Evolutionary conservation across 1,284 basidiomycete genomes (phyloP).

Genomic region (Ustilago trichophora): DNA sequence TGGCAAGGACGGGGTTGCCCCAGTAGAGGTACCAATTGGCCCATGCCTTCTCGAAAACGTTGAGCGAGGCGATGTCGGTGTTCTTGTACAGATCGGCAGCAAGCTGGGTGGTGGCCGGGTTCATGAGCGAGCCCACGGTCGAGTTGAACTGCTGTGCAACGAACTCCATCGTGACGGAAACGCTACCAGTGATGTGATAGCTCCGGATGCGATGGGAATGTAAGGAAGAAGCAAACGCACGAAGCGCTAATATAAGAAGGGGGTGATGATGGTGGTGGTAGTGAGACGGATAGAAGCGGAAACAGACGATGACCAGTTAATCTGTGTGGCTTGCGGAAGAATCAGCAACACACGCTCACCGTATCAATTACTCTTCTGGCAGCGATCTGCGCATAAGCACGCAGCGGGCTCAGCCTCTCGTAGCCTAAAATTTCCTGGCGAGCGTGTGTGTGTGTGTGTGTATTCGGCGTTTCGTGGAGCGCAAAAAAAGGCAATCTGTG

Average conservation of each 20-base stretch:
- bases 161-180: conserved; percentile 38
- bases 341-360: conserved; percentile 2
- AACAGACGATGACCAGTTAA: background rate
- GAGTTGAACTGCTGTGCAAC: conserved; percentile 45
- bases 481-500: background rate
- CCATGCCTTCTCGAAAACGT: conserved; percentile 67
- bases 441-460: no score
- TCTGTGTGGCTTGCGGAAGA: background rate
- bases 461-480: no score
- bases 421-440: conserved; percentile 2
- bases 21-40: conserved; percentile 66
- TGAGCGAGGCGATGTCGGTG: conserved; percentile 52
- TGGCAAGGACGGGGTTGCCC: conserved; percentile 89
- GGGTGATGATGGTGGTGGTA: conserved; percentile 6
- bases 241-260: conserved; percentile 1
- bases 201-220: background rate
- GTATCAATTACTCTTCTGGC: background rate
- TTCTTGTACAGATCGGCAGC: conserved; percentile 59
- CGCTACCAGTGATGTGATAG: conserved; percentile 8
- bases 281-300: background rate
- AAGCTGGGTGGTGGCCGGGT: conserved; percentile 65
- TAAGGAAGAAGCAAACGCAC: conserved; percentile 2
- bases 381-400: conserved; percentile 10
- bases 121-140: conserved; percentile 42
- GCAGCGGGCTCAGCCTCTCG: background rate